Evolutionary conservation across 495 filamentous ascomycete genomes (phyloP).

Genomic region (Penicillium cosmopolitanum): DNA sequence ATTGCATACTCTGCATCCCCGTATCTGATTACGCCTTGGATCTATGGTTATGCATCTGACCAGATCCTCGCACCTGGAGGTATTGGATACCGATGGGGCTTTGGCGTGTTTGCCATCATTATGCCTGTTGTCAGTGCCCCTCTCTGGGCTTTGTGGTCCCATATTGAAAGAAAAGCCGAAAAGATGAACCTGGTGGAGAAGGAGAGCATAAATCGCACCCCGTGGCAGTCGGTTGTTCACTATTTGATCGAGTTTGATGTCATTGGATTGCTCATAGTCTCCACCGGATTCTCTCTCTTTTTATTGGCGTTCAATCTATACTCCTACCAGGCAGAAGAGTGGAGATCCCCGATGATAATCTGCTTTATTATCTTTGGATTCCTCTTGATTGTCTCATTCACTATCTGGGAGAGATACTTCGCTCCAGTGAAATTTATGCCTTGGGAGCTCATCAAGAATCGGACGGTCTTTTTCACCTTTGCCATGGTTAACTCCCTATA

Average conservation of each 20-base stretch:
- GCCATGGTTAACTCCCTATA: slow-evolving; percentile 51
- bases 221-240: slow-evolving; percentile 20
- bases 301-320: slow-evolving; percentile 57
- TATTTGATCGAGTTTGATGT: slow-evolving; percentile 36
- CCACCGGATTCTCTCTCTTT: slow-evolving; percentile 59
- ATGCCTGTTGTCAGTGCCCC: slow-evolving; percentile 55
- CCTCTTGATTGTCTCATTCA: slow-evolving; percentile 53
- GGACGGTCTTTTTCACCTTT: slow-evolving; percentile 60
- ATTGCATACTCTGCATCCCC: slow-evolving; percentile 58
- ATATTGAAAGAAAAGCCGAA: slow-evolving; percentile 59
- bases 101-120: slow-evolving; percentile 61
- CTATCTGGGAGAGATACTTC: slow-evolving; percentile 54
- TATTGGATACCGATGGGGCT: slow-evolving; percentile 60
- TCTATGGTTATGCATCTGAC: slow-evolving; percentile 46
- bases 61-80: slow-evolving; percentile 40
- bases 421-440: slow-evolving; percentile 58
- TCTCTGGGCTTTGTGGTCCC: slow-evolving; percentile 30
- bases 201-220: slow-evolving; percentile 28
- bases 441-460: slow-evolving; percentile 56
- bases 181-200: slow-evolving; percentile 36
- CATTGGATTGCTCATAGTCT: slow-evolving; percentile 58
- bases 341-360: slow-evolving; percentile 52
- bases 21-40: slow-evolving; percentile 61
- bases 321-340: slow-evolving; percentile 41
- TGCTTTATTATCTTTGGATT: slow-evolving; percentile 56